A percentile compares a stretch with the other conserved stretches of the same genome.
These are phyloP conservation scores for Podaxis sp. DNA, from an alignment of 768 basidiomycete genomes.

Conservation along the genomic window DNA sequence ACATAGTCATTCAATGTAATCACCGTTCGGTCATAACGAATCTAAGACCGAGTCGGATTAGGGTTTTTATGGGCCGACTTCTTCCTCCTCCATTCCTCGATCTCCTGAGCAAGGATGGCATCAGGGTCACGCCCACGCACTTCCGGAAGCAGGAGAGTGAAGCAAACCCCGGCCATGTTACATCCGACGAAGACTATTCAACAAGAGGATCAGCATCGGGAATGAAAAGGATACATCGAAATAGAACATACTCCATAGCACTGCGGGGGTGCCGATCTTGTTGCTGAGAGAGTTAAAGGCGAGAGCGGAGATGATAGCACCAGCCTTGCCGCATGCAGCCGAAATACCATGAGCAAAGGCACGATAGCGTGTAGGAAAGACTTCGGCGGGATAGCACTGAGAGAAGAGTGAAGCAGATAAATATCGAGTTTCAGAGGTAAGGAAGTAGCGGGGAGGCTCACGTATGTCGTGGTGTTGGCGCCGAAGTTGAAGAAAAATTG, in stretches of 20 bases:
- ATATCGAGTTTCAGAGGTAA: not conserved
- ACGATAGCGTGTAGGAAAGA: conserved; percentile 76
- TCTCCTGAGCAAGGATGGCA: conserved; percentile 34
- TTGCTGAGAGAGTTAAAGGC: conserved; percentile 66
- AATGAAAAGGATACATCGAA: not conserved
- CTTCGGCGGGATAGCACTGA: conserved; percentile 73
- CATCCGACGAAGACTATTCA: conserved; percentile 64
- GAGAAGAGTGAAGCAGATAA: not conserved
- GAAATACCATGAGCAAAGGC: conserved; percentile 75
- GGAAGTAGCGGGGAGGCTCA: conserved; percentile 22
- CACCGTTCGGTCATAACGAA: not conserved
- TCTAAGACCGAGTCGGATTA: not conserved
- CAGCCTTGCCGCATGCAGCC: conserved; percentile 72
- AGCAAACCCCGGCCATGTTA: conserved; percentile 53
- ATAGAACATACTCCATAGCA: conserved; percentile 67
- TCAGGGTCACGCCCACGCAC: conserved; percentile 41
- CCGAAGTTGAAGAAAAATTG: conserved; percentile 88
- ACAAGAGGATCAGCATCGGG: not conserved
- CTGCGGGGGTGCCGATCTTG: conserved; percentile 60
- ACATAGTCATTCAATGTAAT: not conserved
- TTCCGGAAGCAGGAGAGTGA: conserved; percentile 39
- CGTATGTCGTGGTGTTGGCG: conserved; percentile 64
- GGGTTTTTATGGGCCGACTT: not conserved
- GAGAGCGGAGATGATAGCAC: conserved; percentile 76
- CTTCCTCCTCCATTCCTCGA: conserved; percentile 19